Evolutionary conservation across 2,329 filamentous ascomycete genomes (phyloP).

Genomic region (Dichotomopilus funicola): DNA sequence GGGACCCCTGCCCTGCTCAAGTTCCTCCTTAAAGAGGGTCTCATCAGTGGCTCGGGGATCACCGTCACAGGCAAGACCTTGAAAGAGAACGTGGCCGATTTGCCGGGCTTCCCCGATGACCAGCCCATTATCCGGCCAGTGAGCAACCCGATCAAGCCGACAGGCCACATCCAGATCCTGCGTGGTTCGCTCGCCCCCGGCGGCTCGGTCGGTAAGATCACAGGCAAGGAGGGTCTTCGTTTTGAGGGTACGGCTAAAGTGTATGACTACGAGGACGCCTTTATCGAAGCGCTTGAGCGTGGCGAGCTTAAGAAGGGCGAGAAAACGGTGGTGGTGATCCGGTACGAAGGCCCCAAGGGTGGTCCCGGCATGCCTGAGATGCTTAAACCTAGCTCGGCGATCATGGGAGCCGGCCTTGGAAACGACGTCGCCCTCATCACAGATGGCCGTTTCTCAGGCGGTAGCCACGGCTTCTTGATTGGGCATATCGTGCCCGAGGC

Average conservation of each 20-base stretch:
- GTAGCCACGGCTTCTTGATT: constrained; percentile 79
- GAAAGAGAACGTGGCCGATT: constrained; percentile 74
- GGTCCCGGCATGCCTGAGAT: constrained; percentile 95
- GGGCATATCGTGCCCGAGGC: constrained; percentile 85
- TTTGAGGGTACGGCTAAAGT: constrained; percentile 77
- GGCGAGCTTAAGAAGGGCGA: constrained; percentile 77
- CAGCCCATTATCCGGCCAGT: constrained; percentile 79
- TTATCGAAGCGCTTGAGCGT: constrained; percentile 69
- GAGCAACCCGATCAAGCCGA: constrained; percentile 76
- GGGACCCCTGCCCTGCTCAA: constrained; percentile 84
- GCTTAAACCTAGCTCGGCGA: constrained; percentile 83
- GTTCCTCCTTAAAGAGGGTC: constrained; percentile 72
- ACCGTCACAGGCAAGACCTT: constrained; percentile 89
- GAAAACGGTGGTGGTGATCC: constrained; percentile 84
- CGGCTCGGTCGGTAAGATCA: constrained; percentile 88
- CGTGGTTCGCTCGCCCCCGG: constrained; percentile 78
- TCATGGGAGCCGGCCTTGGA: constrained; percentile 84
- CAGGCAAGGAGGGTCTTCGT: constrained; percentile 80
- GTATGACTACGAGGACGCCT: constrained; percentile 76
- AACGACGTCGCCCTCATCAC: constrained; percentile 69
- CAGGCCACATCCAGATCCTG: constrained; percentile 84
- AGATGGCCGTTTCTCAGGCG: constrained; percentile 71
- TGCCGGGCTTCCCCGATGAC: constrained; percentile 65
- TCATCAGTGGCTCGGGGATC: constrained; percentile 72
- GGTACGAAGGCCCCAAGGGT: constrained; percentile 89